phyloP scores from a whole-genome alignment of 2,329 filamentous ascomycete species.

The Diplodia scrobiculata region DNA sequence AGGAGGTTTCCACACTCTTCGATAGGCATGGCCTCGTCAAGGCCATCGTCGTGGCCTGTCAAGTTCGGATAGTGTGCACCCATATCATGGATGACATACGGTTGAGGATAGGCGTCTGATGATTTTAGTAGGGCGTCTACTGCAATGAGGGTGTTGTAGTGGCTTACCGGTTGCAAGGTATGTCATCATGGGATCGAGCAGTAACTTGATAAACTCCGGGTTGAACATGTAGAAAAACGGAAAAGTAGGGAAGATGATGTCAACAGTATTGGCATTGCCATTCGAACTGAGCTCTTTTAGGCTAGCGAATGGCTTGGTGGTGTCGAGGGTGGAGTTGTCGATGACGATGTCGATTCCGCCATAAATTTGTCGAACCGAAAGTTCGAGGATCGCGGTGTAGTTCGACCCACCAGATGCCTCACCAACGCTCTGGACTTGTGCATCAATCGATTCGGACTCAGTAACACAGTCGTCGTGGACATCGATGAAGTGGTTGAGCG shows the following conservation, averaged over 20 bases:
- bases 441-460: slow-evolving; percentile 43
- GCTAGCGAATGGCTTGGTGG: slow-evolving; percentile 42
- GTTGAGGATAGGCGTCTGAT: slow-evolving; percentile 32
- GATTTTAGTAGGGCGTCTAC: background rate
- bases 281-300: slow-evolving; percentile 53
- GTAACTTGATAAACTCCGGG: slow-evolving; percentile 48
- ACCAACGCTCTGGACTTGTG: slow-evolving; percentile 19
- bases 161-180: slow-evolving; percentile 47
- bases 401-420: slow-evolving; percentile 41
- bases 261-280: slow-evolving; percentile 50
- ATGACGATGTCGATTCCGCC: slow-evolving; percentile 48
- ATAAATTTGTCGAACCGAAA: slow-evolving; percentile 49
- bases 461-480: slow-evolving; percentile 45
- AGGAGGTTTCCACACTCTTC: slow-evolving; percentile 49
- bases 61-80: slow-evolving; percentile 49
- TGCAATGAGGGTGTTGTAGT: too few relatives aligned
- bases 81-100: slow-evolving; percentile 48
- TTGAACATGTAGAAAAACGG: slow-evolving; percentile 50
- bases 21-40: slow-evolving; percentile 48
- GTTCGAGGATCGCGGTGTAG: slow-evolving; percentile 48
- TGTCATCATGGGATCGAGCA: slow-evolving; percentile 49
- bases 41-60: slow-evolving; percentile 45
- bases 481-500: slow-evolving; percentile 46
- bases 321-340: slow-evolving; percentile 40
- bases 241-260: slow-evolving; percentile 49